Conservation (phyloP, 257 asterid species). For the Avicennia marina region DNA sequence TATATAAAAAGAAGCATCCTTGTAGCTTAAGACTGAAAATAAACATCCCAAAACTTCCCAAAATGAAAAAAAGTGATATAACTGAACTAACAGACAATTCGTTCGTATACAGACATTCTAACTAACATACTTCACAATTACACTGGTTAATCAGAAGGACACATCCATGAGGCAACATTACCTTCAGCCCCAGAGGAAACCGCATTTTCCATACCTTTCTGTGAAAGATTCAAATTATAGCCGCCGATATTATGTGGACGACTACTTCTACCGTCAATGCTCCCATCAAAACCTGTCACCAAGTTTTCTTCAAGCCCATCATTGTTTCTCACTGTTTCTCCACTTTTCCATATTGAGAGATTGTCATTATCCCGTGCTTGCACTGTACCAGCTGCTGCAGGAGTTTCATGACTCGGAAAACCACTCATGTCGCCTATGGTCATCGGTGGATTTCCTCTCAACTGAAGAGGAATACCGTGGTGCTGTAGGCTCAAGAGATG, state of each 20-base stretch:
- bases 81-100: too few species aligned
- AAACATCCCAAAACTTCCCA: too few species aligned
- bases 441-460: constrained; percentile 24
- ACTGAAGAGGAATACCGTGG: constrained; percentile 23
- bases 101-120: too few species aligned
- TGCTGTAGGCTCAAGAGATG: constrained; percentile 38
- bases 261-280: background rate
- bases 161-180: constrained; percentile 41
- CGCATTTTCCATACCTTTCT: constrained; percentile 35
- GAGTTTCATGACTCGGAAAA: constrained; percentile 18
- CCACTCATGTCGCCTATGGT: constrained; percentile 22
- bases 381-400: background rate
- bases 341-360: constrained; percentile 19
- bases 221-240: constrained; percentile 34
- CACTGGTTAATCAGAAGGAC: constrained; percentile 23
- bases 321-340: constrained; percentile 14
- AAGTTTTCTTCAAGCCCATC: constrained; percentile 28
- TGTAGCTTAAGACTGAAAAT: too few species aligned
- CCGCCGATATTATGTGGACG: constrained; percentile 8
- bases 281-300: constrained; percentile 24
- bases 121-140: too few species aligned
- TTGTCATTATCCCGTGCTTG: constrained; percentile 6
- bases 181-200: constrained; percentile 21
- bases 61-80: too few species aligned
- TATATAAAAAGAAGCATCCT: too few species aligned